Base-by-base conservation (phyloP, 176 grass and related monocot species). In the Cenchrus americanus region DNA sequence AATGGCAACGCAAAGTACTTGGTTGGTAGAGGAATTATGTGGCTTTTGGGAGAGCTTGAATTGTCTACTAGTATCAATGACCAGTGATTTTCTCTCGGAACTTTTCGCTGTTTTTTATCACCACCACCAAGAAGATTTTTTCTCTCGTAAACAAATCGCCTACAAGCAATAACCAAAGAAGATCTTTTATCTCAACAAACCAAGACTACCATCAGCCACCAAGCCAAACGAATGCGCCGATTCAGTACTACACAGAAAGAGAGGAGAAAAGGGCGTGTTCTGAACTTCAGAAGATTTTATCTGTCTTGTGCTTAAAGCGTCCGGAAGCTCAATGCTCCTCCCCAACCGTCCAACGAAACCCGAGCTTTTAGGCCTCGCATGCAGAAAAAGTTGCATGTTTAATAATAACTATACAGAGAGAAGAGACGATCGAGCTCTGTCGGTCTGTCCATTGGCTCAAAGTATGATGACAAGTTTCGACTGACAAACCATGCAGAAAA, bases 61-160 rank as follows among this genome's bases (percentile, higher is more conserved):
- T 60, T 82, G 83, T 86, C 79, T 26, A 82, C 73, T 78, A 73
- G 64, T 57, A 89, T 40, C 77, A n/a, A n/a, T n/a, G n/a, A n/a
- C n/a, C n/a, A n/a, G n/a, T n/a, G n/a, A n/a, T n/a, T n/a, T n/a
- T n/a, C n/a, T n/a, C n/a, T n/a, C n/a, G n/a, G n/a, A n/a, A n/a
- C n/a, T n/a, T n/a, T n/a, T n/a, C n/a, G n/a, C n/a, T n/a, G n/a
- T n/a, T n/a, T n/a, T n/a, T n/a, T n/a, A n/a, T n/a, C n/a, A n/a
- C n/a, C n/a, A n/a, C n/a, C n/a, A n/a, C n/a, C n/a, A n/a, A n/a
- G n/a, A n/a, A n/a, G n/a, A n/a, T n/a, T n/a, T n/a, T n/a, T n/a
- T n/a, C n/a, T n/a, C n/a, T n/a, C n/a, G n/a, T n/a, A n/a, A n/a
- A n/a, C n/a, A n/a, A n/a, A n/a, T n/a, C n/a, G n/a, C n/a, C n/a